Base-by-base conservation (phyloP, 1,139 yeast genomes). In the Kurtzmaniella quercitrusa region DNA sequence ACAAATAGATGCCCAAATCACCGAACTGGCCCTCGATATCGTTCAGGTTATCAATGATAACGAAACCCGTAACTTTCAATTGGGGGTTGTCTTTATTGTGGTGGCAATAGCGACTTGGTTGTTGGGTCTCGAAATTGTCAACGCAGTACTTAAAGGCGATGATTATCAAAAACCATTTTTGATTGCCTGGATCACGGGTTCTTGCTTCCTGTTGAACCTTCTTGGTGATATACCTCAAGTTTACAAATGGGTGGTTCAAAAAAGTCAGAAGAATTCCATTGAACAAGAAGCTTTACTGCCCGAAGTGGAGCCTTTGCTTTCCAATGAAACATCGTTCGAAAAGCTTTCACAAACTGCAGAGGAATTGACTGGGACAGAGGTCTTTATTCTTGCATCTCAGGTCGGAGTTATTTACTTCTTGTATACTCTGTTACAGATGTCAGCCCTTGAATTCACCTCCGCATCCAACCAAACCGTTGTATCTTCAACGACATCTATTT, bases 401-500 rank as follows among this genome's bases (percentile, higher is more conserved):
- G 57, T 75, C 1, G 57, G 79, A 1, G 38, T 65, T 1, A 62
- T 76, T n/a, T 78, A 78, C 53, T 68, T 59, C 42, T 37, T 56
- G 4, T 74, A 69, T 53, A 75, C 75, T 44, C 49, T 66, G 2
- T 59, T 65, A 39, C 72, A 63, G 4, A 65, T 76, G 59, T 44
- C 60, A 9, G 61, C 77, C 7, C 60, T 78, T 40, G 65, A 66
- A 49, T 78, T 63, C 50, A 78, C 83, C 0, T 68, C 78, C 4
- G 80, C 82, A 0, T 73, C 81, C 19, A 76, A 74, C 49, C 77
- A 70, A 51, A 74, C 81, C 0, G 74, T 77, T 3, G 54, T 78
- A 23, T 68, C 80, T 3, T 70, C 81, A 6, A 68, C 80, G 0
- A 70, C 81, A 1, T 73, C 82, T 4, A 65, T 76, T 3, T 78